Evolutionary conservation across 495 filamentous ascomycete species (phyloP).

Genomic region (Penicillium riverlandense): DNA sequence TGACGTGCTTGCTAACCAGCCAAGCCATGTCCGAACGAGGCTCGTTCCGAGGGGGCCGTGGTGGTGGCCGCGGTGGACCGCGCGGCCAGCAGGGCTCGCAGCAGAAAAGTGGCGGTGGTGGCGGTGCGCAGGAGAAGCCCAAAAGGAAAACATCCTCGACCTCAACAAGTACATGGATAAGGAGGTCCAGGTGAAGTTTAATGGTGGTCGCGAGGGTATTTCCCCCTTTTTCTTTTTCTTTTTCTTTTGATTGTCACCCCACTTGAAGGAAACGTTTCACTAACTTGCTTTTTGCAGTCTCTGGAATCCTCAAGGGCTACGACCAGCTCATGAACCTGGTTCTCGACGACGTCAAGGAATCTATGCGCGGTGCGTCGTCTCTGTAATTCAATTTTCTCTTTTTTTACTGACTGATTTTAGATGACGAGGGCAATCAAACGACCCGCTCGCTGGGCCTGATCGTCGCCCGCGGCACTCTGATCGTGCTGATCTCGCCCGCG

Average conservation of each 20-base stretch:
- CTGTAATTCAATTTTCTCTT: background rate
- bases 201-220: conserved; percentile 85
- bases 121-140: conserved; percentile 58
- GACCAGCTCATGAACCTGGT: conserved; percentile 98
- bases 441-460: conserved; percentile 81
- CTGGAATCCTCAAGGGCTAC: conserved; percentile 84
- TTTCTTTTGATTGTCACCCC: background rate
- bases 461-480: conserved; percentile 84
- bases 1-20: conserved; percentile 5
- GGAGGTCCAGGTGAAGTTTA: conserved; percentile 90
- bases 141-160: conserved; percentile 99
- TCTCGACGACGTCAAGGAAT: conserved; percentile 87
- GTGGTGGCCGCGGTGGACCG: conserved; percentile 35
- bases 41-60: conserved; percentile 51
- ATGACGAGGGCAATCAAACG: conserved; percentile 85
- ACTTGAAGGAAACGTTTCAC: background rate
- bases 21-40: conserved; percentile 62
- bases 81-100: conserved; percentile 3
- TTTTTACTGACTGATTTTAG: conserved; percentile 28
- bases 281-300: conserved; percentile 47
- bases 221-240: conserved; percentile 6
- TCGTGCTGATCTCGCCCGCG: conserved; percentile 85
- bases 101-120: conserved; percentile 42
- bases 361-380: conserved; percentile 61
- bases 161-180: conserved; percentile 95